These are phyloP conservation scores for Penicillium silybi DNA, from an alignment of 495 filamentous ascomycete genomes.

Conservation along the genomic window DNA sequence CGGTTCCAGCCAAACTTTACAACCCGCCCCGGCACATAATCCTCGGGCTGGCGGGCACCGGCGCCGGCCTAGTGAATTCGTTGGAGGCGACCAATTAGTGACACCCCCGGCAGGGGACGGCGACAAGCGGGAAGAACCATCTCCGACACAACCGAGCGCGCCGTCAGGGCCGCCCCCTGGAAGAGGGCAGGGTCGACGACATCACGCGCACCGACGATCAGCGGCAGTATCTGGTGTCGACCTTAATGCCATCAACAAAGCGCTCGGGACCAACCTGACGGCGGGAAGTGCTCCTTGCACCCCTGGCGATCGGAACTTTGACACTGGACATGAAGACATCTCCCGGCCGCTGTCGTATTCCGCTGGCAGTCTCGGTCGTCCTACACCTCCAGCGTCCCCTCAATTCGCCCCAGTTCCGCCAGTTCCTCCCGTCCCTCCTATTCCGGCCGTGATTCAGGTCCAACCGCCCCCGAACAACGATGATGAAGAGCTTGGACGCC, in stretches of 20 bases:
- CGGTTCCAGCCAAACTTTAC: conserved; percentile 30
- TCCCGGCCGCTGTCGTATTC: conserved; percentile 37
- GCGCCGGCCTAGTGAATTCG: conserved; percentile 73
- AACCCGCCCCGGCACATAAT: conserved; percentile 23
- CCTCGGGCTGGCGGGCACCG: conserved; percentile 56
- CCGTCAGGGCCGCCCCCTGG: conserved; percentile 43
- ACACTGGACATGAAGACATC: conserved; percentile 26
- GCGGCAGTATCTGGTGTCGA: conserved; percentile 83
- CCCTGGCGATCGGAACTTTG: conserved; percentile 48
- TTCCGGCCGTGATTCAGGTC: conserved; percentile 16
- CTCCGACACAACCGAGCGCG: conserved; percentile 45
- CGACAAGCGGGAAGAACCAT: conserved; percentile 56
- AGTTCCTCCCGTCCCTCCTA: conserved; percentile 19
- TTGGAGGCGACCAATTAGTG: conserved; percentile 65
- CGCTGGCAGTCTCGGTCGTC: conserved; percentile 27
- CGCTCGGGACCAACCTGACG: conserved; percentile 41
- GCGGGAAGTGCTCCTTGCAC: conserved; percentile 65
- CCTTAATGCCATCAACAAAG: conserved; percentile 65
- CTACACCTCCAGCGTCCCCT: conserved; percentile 35
- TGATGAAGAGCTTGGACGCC: conserved; percentile 64
- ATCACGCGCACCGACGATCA: conserved; percentile 84
- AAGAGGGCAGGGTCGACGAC: conserved; percentile 51
- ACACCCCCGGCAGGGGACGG: conserved; percentile 57
- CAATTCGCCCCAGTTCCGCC: conserved; percentile 25
- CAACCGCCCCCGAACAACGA: conserved; percentile 49